phyloP scores from a whole-genome alignment of 2,329 filamentous ascomycete genomes.

The Colletotrichum eremochloae region DNA sequence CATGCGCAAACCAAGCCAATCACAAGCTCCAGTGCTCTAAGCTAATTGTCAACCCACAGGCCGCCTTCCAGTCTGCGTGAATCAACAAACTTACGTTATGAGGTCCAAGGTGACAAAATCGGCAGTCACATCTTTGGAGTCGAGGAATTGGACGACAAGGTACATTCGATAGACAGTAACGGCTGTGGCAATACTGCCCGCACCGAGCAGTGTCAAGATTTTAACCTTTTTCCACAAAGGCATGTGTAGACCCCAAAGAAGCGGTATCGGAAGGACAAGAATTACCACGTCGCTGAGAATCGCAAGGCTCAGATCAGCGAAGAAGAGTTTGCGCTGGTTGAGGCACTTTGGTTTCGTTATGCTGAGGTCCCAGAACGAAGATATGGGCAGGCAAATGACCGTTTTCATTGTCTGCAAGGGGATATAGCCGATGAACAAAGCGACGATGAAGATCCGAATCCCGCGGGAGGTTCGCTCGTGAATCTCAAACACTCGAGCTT shows the following conservation, averaged over 20 bases:
- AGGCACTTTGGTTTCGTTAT: slow-evolving; percentile 47
- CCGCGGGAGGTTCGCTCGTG: slow-evolving; percentile 44
- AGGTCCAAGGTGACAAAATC: slow-evolving; percentile 45
- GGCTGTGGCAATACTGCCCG: slow-evolving; percentile 48
- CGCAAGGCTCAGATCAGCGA: slow-evolving; percentile 50
- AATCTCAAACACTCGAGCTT: slow-evolving; percentile 50
- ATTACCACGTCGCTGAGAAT: slow-evolving; percentile 52
- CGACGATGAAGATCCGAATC: slow-evolving; percentile 48
- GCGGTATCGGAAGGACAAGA: slow-evolving; percentile 50
- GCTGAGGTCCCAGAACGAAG: slow-evolving; percentile 45
- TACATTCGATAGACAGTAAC: slow-evolving; percentile 49
- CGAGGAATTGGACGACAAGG: slow-evolving; percentile 44
- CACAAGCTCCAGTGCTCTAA: slow-evolving; percentile 42
- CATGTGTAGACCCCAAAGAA: slow-evolving; percentile 50
- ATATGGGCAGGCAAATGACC: slow-evolving; percentile 46
- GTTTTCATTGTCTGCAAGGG: slow-evolving; percentile 48
- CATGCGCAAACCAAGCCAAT: slow-evolving; percentile 43
- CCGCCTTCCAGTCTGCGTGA: neutral
- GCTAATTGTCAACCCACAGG: no score
- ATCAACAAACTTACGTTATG: slow-evolving; percentile 27
- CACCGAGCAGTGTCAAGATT: slow-evolving; percentile 49
- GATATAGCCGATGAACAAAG: slow-evolving; percentile 47
- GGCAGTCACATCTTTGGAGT: slow-evolving; percentile 45
- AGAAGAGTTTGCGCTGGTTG: slow-evolving; percentile 50
- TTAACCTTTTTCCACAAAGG: slow-evolving; percentile 50